Conservation (phyloP, 169 alveolate species). For the Plasmodium sp. region DNA sequence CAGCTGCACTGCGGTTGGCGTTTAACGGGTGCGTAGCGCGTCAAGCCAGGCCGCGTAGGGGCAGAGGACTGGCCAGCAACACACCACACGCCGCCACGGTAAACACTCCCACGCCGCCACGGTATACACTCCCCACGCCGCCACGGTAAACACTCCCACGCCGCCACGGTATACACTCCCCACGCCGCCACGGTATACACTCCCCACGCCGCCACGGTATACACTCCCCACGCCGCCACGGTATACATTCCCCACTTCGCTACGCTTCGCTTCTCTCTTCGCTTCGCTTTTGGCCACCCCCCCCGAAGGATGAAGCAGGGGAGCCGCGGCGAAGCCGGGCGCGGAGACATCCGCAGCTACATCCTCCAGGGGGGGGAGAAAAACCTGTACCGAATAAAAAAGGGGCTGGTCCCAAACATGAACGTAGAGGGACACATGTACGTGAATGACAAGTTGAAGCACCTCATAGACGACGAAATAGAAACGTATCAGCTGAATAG, state of each 20-base stretch:
- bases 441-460: constrained; percentile 83
- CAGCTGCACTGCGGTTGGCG: neutral
- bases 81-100: no score
- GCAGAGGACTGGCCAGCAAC: neutral
- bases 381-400: constrained; percentile 77
- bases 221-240: no score
- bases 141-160: no score
- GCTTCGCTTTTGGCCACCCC: no score
- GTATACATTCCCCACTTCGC: neutral
- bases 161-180: no score
- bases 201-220: no score
- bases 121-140: no score
- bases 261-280: no score
- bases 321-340: neutral
- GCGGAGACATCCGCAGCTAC: constrained; percentile 3
- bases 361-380: constrained; percentile 29
- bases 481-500: constrained; percentile 60
- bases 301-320: neutral
- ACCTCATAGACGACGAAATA: constrained; percentile 84
- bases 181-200: neutral
- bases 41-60: neutral
- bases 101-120: no score
- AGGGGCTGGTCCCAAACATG: constrained; percentile 90
- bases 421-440: constrained; percentile 87
- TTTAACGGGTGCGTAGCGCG: neutral